Base-by-base conservation (phyloP, 495 filamentous ascomycete genomes). In the Durotheca rogersii region DNA sequence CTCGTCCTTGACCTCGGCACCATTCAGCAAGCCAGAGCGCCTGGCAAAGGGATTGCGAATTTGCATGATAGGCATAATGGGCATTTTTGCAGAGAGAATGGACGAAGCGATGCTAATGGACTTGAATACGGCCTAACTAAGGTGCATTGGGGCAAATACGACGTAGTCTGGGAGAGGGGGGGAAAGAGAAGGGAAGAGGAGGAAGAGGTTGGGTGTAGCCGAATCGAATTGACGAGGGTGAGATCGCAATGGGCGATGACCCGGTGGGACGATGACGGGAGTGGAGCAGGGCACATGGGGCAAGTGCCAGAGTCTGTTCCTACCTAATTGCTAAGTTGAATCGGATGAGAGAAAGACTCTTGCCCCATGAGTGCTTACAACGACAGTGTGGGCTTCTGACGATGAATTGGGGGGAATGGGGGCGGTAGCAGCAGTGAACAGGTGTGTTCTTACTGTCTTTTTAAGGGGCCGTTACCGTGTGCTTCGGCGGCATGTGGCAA, bases 11-110 rank as follows among this genome's bases (percentile, higher is more conserved):
- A 71, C 61, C 17, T 68, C 56, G 50, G 70, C 56, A 49, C 65
- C 65, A 6, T 16, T 56, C 12, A 35, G 44, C 6, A 50, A 31
- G 29, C 77, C 79, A 44, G 78, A 64, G 43, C 80, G 83, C 60
- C 81, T 80, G 36, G 74, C 72, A 61, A 90, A 84, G 14, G 86
- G 80, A 67, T 89, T 90, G 55, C 86, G 84, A 64, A 89, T 86
- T n/a, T 84, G 77, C 87, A 90, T 89, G 31, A 51, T 76, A 50
- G 53, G 41, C 21, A 16, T n/a, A n/a, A n/a, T 33, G 46, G 21
- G 11, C 4, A 19, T 21, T 33, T 1, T 59, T 53, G 45, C 43
- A n/a, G n/a, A n/a, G 50, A 23, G 32, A 53, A 25, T 50, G 48
- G 30, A 41, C 39, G 16, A 48, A 32, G 32, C 21, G 36, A 59